Evolutionary conservation across 2,329 filamentous ascomycete genomes (phyloP).

Genomic region (Aspergillus sojae): DNA sequence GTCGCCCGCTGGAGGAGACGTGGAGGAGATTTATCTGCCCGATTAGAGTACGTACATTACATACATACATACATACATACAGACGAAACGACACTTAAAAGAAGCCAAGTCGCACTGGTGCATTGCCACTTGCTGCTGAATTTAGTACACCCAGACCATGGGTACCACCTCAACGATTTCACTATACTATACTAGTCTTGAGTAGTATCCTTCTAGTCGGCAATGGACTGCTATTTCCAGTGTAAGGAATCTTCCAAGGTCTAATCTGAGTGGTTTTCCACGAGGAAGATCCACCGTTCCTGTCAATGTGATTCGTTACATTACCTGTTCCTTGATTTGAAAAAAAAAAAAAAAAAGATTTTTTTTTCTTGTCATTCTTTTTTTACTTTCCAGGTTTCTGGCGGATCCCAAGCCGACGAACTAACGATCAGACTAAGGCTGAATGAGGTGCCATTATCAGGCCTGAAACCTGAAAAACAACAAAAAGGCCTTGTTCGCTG

Average conservation of each 20-base stretch:
- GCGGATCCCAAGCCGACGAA: not conserved
- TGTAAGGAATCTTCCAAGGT: not conserved
- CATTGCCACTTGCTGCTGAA: conserved; percentile 2
- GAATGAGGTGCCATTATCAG: not conserved
- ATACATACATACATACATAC: not conserved
- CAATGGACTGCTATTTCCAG: not conserved
- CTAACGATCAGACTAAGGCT: not conserved
- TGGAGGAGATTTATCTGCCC: not conserved
- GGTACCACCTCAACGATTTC: not conserved
- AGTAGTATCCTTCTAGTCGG: not conserved
- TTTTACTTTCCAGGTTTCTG: not conserved
- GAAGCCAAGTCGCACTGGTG: not conserved
- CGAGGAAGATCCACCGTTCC: not conserved
- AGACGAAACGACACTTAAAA: not conserved
- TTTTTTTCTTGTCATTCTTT: not conserved
- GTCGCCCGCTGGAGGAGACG: not conserved
- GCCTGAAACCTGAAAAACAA: conserved; percentile 1
- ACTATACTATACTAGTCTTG: not conserved
- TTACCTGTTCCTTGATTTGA: not conserved
- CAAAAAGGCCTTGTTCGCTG: conserved; percentile 7
- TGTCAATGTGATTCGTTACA: conserved; percentile 3
- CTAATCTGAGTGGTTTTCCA: not conserved
- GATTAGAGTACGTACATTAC: not conserved
- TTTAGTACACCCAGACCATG: not conserved
- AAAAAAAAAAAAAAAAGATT: not conserved